phyloP scores from a whole-genome alignment of 345 rosid species.

The Camelina hispida region DNA sequence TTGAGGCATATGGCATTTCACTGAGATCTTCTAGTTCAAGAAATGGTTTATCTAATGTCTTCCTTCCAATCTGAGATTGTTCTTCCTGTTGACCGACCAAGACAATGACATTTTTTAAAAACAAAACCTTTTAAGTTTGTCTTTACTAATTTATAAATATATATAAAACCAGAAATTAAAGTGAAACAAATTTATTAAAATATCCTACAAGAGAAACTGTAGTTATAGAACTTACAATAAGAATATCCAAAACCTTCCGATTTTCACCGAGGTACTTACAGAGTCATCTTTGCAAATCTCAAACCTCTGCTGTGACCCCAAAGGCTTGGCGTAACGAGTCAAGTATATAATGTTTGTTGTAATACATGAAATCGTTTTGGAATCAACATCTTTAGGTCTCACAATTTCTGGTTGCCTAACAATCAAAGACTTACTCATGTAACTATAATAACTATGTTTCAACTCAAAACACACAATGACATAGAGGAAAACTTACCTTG shows the following conservation, averaged over 20 bases:
- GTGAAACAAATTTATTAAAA: background rate
- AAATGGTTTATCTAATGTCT: slow-evolving; percentile 42
- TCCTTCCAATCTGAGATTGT: slow-evolving; percentile 51
- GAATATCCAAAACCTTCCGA: slow-evolving; percentile 49
- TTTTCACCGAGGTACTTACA: slow-evolving; percentile 80
- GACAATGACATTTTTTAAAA: slow-evolving; percentile 10
- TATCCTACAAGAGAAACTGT: background rate
- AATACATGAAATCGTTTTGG: too few relatives aligned
- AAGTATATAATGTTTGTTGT: too few relatives aligned
- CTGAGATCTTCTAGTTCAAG: slow-evolving; percentile 66
- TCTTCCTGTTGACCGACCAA: slow-evolving; percentile 56
- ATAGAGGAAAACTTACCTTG: slow-evolving; percentile 50
- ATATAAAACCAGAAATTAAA: background rate
- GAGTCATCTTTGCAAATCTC: too few relatives aligned
- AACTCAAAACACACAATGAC: background rate
- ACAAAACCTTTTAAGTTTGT: background rate
- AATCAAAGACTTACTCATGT: background rate
- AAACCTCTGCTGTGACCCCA: too few relatives aligned
- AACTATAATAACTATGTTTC: background rate
- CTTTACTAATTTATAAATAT: background rate
- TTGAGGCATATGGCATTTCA: slow-evolving; percentile 70
- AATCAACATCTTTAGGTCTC: too few relatives aligned
- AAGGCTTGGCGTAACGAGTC: too few relatives aligned
- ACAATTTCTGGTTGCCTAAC: too few relatives aligned
- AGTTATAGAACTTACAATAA: slow-evolving; percentile 49